Percentiles rank a stretch among this genome's conserved stretches.
phyloP scores from a whole-genome alignment of 108 stramenopile species.

The Skeletonema grethae region DNA sequence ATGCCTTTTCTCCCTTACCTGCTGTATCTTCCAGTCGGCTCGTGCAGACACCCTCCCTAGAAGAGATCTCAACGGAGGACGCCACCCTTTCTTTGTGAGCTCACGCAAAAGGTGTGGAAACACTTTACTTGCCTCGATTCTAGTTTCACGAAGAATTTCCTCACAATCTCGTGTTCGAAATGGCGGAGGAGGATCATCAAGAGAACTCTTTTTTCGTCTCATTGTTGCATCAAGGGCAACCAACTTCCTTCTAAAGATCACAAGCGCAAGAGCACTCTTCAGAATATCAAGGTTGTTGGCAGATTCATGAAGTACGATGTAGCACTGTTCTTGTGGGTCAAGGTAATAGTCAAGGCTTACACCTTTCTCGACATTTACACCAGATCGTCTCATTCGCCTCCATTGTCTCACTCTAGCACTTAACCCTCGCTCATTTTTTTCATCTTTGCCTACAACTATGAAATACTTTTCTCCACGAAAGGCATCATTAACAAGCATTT shows the following conservation, averaged over 20 bases:
- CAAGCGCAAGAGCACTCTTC: constrained; percentile 73
- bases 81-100: constrained; percentile 64
- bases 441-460: constrained; percentile 72
- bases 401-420: constrained; percentile 48
- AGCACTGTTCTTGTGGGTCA: constrained; percentile 68
- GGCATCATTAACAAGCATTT: constrained; percentile 52
- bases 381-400: constrained; percentile 26
- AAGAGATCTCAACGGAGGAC: constrained; percentile 71
- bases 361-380: constrained; percentile 4
- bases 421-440: constrained; percentile 55
- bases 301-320: constrained; percentile 80
- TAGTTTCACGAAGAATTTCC: constrained; percentile 53
- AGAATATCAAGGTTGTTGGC: constrained; percentile 80
- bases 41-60: constrained; percentile 75
- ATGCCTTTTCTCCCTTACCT: constrained; percentile 1
- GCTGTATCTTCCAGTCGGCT: constrained; percentile 67
- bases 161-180: constrained; percentile 66
- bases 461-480: constrained; percentile 74
- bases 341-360: constrained; percentile 25
- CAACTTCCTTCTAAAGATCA: constrained; percentile 59
- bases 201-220: constrained; percentile 12
- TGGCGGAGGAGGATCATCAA: constrained; percentile 8
- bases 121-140: constrained; percentile 47
- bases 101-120: constrained; percentile 65
- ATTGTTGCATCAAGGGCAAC: constrained; percentile 25